Evolutionary conservation across 352 stramenopile species (phyloP).

Genomic region (Phytopythium ostracodes): DNA sequence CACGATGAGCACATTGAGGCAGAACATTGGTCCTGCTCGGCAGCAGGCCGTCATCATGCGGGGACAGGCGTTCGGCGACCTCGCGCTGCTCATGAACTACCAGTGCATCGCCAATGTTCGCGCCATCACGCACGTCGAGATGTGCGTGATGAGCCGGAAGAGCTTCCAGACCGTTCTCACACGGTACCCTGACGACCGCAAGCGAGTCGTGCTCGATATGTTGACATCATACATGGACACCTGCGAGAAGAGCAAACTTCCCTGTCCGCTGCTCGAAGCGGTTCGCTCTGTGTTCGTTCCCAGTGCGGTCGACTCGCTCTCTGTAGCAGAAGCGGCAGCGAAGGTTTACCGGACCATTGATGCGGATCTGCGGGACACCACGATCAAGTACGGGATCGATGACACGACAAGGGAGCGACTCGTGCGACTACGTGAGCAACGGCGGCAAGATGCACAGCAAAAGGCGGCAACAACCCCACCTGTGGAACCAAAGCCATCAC

Average conservation of each 20-base stretch:
- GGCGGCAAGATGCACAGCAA: neutral
- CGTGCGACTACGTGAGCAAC: conserved; percentile 18
- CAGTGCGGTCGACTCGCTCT: neutral
- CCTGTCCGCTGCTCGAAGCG: conserved; percentile 23
- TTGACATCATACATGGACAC: conserved; percentile 27
- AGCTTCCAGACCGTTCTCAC: conserved; percentile 34
- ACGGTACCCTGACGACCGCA: conserved; percentile 30
- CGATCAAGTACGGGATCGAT: conserved; percentile 25
- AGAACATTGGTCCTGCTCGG: too few relatives aligned
- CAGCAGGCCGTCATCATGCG: conserved; percentile 7
- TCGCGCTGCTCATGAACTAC: conserved; percentile 58
- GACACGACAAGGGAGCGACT: conserved; percentile 18
- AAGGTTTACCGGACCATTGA: conserved; percentile 25
- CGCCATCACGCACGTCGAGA: conserved; percentile 45
- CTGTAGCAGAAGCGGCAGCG: conserved; percentile 11
- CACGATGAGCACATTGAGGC: neutral
- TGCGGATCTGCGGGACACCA: conserved; percentile 15
- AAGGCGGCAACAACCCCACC: neutral
- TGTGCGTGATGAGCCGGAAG: conserved; percentile 40
- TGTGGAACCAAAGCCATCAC: neutral
- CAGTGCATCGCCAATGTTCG: conserved; percentile 33
- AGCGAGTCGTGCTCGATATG: conserved; percentile 25
- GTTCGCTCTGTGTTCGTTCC: conserved; percentile 17
- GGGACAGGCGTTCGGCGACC: conserved; percentile 43
- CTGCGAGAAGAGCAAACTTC: conserved; percentile 15